A percentile compares a stretch with the other conserved stretches of the same genome.
Evolutionary conservation across 75 land plant genomes (phyloP).

Genomic region (Selaginella moellendorffii): DNA sequence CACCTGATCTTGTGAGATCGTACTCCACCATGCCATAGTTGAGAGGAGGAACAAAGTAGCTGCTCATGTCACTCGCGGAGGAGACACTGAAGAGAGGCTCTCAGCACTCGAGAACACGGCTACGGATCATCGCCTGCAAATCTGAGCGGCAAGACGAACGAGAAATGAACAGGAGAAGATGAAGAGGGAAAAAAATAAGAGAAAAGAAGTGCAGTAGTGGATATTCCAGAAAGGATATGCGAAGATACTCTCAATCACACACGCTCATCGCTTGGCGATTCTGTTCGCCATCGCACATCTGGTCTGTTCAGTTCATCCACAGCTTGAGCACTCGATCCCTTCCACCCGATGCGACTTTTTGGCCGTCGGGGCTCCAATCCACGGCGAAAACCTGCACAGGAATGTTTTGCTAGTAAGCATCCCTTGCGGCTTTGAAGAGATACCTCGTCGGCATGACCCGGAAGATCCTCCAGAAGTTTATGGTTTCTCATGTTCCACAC

Average conservation of each 20-base stretch:
- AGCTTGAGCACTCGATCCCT: constrained; percentile 69
- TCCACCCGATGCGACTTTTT: constrained; percentile 96
- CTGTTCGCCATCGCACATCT: too few relatives aligned
- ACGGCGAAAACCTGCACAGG: constrained; percentile 66
- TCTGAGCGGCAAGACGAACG: too few relatives aligned
- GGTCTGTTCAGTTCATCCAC: constrained; percentile 63
- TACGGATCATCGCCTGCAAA: too few relatives aligned
- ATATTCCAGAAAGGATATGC: too few relatives aligned
- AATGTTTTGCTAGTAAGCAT: not conserved
- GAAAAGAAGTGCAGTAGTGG: too few relatives aligned
- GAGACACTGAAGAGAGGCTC: too few relatives aligned
- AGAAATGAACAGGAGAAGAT: too few relatives aligned
- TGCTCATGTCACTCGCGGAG: constrained; percentile 10
- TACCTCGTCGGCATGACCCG: constrained; percentile 99
- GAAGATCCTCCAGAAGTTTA: constrained; percentile 84
- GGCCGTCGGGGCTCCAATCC: constrained; percentile 99
- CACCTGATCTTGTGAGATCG: constrained; percentile 22
- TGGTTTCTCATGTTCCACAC: constrained; percentile 79
- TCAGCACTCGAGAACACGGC: too few relatives aligned
- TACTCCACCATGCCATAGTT: constrained; percentile 28
- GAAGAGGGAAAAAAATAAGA: too few relatives aligned
- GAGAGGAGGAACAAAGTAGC: constrained; percentile 26
- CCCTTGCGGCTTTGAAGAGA: too few relatives aligned
- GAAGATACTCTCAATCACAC: too few relatives aligned
- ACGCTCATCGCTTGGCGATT: too few relatives aligned